These are phyloP conservation scores for Aspergillus neoniger DNA, from an alignment of 2,329 filamentous ascomycete genomes.

Conservation along the genomic window DNA sequence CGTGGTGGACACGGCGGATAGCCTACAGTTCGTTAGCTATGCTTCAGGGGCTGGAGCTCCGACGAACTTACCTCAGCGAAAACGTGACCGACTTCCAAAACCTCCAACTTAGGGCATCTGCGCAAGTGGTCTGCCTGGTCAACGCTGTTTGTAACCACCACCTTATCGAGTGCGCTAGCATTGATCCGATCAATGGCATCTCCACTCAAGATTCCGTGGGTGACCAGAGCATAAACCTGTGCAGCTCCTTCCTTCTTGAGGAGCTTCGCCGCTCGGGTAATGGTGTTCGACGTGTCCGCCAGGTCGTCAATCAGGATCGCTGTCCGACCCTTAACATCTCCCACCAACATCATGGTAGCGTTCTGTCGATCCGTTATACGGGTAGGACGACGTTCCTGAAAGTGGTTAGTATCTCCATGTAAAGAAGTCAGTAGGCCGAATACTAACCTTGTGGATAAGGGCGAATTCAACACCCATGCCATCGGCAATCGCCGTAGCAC, in stretches of 20 bases:
- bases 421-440: background rate
- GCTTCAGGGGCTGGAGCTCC: slow-evolving; percentile 8
- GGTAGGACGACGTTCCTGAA: slow-evolving; percentile 81
- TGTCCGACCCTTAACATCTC: slow-evolving; percentile 75
- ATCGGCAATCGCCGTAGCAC: slow-evolving; percentile 93
- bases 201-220: slow-evolving; percentile 91
- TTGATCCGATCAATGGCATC: slow-evolving; percentile 95
- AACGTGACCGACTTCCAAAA: slow-evolving; percentile 82
- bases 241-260: slow-evolving; percentile 90
- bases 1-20: slow-evolving; percentile 93
- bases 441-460: slow-evolving; percentile 88
- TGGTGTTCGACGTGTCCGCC: slow-evolving; percentile 94
- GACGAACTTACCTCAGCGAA: slow-evolving; percentile 73
- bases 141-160: slow-evolving; percentile 93
- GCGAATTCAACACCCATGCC: slow-evolving; percentile 92
- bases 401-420: slow-evolving; percentile 22
- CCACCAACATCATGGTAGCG: slow-evolving; percentile 90
- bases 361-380: slow-evolving; percentile 80
- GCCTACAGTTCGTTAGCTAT: slow-evolving; percentile 54
- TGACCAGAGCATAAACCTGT: slow-evolving; percentile 86
- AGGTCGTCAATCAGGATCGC: slow-evolving; percentile 94
- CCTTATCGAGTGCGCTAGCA: slow-evolving; percentile 86
- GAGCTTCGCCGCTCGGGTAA: slow-evolving; percentile 94
- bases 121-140: slow-evolving; percentile 79
- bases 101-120: slow-evolving; percentile 83